phyloP scores from a whole-genome alignment of 2,329 filamentous ascomycete species.

The Talaromyces albobiverticillius region DNA sequence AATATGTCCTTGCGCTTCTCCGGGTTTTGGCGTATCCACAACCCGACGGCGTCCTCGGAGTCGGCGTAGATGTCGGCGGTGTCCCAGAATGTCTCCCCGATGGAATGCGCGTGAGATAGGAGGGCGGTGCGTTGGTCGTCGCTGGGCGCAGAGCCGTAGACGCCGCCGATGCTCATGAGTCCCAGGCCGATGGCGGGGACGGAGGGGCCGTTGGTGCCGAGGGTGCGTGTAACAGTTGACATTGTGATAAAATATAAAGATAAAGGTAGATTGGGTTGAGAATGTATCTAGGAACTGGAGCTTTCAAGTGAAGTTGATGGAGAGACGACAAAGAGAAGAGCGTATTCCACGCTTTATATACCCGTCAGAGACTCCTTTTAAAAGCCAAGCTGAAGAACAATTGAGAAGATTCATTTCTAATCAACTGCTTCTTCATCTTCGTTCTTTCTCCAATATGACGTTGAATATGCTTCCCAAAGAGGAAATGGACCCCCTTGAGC shows the following conservation, averaged over 20 bases:
- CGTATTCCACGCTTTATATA: background rate
- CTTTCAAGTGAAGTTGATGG: background rate
- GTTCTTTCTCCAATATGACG: no score
- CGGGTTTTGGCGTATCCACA: constrained; percentile 4
- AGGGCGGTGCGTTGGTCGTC: constrained; percentile 16
- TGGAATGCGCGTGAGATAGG: constrained; percentile 10
- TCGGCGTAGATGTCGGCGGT: constrained; percentile 12
- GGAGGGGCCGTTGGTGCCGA: constrained; percentile 4
- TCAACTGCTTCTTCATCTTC: no score
- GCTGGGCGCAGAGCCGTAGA: constrained; percentile 9
- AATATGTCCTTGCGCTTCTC: constrained; percentile 15
- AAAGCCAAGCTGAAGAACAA: background rate
- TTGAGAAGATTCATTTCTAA: no score
- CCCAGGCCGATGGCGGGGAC: constrained; percentile 7
- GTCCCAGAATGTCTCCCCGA: constrained; percentile 15
- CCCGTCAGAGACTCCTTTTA: background rate
- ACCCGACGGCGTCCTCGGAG: constrained; percentile 8
- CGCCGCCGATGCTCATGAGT: constrained; percentile 12
- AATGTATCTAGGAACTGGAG: background rate
- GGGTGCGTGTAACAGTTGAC: background rate
- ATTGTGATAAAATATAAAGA: background rate
- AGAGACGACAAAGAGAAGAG: background rate
- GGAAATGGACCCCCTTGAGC: no score
- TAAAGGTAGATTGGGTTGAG: background rate
- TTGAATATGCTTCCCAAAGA: no score